phyloP scores from a whole-genome alignment of 768 basidiomycete genomes.

The Tephrocybe sp. region DNA sequence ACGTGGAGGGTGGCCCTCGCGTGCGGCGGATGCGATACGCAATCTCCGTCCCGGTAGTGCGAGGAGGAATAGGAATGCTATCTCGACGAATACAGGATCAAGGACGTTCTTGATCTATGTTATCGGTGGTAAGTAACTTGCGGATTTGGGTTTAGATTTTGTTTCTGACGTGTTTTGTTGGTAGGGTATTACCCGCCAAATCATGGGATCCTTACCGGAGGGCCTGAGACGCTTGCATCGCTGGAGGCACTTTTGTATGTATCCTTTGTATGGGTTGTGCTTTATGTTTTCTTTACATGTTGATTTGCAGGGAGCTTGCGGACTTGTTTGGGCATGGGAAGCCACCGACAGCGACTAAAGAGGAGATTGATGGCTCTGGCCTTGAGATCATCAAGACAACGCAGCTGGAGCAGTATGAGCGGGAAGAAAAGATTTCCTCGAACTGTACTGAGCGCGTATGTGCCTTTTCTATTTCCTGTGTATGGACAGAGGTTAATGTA shows the following conservation, averaged over 20 bases:
- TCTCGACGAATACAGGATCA: conserved; percentile 33
- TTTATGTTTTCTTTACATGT: background rate
- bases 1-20: conserved; percentile 47
- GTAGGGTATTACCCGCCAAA: conserved; percentile 90
- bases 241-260: conserved; percentile 77
- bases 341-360: conserved; percentile 76
- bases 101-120: conserved; percentile 90
- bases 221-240: conserved; percentile 65
- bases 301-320: conserved; percentile 62
- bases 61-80: conserved; percentile 19
- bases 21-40: conserved; percentile 61
- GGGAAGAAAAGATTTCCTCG: conserved; percentile 60
- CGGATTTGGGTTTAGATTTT: conserved; percentile 6
- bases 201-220: conserved; percentile 84
- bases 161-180: conserved; percentile 1
- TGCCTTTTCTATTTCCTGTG: conserved; percentile 8
- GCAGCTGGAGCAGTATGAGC: conserved; percentile 52
- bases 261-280: background rate
- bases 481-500: background rate
- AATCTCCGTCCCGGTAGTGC: conserved; percentile 41
- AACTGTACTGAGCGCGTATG: conserved; percentile 80
- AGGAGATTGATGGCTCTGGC: conserved; percentile 84
- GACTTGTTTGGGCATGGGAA: conserved; percentile 82
- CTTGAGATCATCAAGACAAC: conserved; percentile 68
- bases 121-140: conserved; percentile 60